Evolutionary conservation across 1,139 yeast species (phyloP), one percentile per base, ranked within the genome.

Genomic region (Insectozyma bohioensis): DNA sequence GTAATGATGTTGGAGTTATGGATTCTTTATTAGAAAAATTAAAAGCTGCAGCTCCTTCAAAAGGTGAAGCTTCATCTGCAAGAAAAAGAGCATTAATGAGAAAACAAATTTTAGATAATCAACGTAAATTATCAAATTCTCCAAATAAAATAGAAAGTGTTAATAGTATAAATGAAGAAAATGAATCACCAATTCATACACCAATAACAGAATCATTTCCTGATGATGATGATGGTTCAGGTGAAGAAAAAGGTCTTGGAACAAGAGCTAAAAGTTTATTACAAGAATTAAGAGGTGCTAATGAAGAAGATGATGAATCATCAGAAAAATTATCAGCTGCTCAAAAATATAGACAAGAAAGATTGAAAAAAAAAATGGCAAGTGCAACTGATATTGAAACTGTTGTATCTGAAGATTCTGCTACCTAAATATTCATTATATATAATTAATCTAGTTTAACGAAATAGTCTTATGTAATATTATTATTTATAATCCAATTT

Each of bases 61-160:
- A 76, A 45, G 80, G 86, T 4, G 94, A 85, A 50, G 80, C 94
- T 0, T 63, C 85, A 1, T 78, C 92, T 6, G 95, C 95, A 0
- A 67, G 95, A 46, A 79, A 87, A 48, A 69, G 94, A 39, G 95
- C 95, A 0, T 64, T 84, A 42, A 85, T 90, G 45, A 75, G 92
- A 43, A 79, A 72, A 46, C 79, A 78, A 35, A 49, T 80, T 29
- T 36, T 74, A 40, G 75, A 68, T 33, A 62, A 58, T 24, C 63
- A 56, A 41, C 59, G 52, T 34, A 53, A 47, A 24, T 33, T 20
- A 8, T 31, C 36, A 6, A 20, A 24, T 24, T 24, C 36, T 12
- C 35, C 34, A 24, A 27, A 12, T n/a, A 32, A 24, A 17, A 25
- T 12, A 10, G 18, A 30, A 4, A 19, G 14, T 13, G 11, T 17